These are phyloP conservation scores for Glomus cerebriforme DNA, from an alignment of 192 early-diverging fungal species.

Conservation along the genomic window DNA sequence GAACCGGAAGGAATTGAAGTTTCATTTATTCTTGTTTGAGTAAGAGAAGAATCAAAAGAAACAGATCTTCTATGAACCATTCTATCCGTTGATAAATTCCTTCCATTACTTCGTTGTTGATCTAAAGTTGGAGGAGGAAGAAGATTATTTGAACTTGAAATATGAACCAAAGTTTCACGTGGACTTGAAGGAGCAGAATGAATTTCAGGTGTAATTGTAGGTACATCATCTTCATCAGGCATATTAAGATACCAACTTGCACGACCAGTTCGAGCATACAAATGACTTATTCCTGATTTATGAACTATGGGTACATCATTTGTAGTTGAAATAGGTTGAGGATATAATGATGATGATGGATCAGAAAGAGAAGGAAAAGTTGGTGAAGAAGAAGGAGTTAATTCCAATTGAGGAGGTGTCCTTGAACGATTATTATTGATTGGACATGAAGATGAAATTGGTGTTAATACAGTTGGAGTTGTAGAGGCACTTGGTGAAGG, in stretches of 20 bases:
- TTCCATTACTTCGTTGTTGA: background rate
- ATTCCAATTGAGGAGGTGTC: background rate
- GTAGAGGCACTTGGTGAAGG: background rate
- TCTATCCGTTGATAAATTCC: background rate
- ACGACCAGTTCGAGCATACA: background rate
- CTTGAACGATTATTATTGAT: background rate
- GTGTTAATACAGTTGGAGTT: background rate
- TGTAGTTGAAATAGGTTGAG: background rate
- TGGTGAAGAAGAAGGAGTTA: background rate
- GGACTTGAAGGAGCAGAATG: slow-evolving; percentile 17
- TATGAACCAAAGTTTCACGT: background rate
- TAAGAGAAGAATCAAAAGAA: background rate
- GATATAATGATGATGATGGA: background rate
- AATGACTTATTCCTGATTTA: background rate
- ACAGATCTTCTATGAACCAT: background rate
- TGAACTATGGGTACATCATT: background rate
- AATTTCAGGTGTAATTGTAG: background rate
- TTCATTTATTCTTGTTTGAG: background rate
- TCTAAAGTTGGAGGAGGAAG: background rate
- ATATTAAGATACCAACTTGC: slow-evolving; percentile 19
- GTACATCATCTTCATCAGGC: slow-evolving; percentile 20
- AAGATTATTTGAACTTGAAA: background rate
- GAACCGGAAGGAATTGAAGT: background rate
- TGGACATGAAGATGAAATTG: background rate
- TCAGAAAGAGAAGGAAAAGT: background rate